Evolutionary conservation across 2,329 filamentous ascomycete genomes (phyloP).

Genomic region (Aureobasidium lini): DNA sequence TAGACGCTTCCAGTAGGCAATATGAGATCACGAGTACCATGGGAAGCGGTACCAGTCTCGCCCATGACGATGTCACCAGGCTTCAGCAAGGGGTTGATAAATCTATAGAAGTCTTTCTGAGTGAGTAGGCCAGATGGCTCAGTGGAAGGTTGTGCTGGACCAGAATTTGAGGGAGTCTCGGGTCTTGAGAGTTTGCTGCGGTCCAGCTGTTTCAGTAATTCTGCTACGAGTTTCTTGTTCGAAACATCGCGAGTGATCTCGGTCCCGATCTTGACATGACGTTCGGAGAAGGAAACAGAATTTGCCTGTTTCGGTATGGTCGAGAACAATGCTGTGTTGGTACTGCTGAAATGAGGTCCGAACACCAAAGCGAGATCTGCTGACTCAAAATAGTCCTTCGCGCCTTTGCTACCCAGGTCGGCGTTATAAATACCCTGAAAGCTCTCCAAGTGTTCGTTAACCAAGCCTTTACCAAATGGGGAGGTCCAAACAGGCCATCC

Average conservation of each 20-base stretch:
- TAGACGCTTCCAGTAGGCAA: constrained; percentile 69
- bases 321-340: constrained; percentile 27
- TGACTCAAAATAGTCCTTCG: constrained; percentile 19
- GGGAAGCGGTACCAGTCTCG: constrained; percentile 82
- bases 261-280: constrained; percentile 46
- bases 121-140: constrained; percentile 36
- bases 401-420: constrained; percentile 16
- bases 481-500: constrained; percentile 44
- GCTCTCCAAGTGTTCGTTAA: constrained; percentile 41
- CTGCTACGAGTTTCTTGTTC: constrained; percentile 30
- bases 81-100: constrained; percentile 64
- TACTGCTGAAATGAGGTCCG: constrained; percentile 18
- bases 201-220: background rate
- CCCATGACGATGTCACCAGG: constrained; percentile 72
- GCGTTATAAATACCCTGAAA: constrained; percentile 35
- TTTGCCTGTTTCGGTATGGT: constrained; percentile 19
- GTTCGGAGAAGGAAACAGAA: constrained; percentile 42
- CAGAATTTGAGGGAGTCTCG: constrained; percentile 32
- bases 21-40: constrained; percentile 77
- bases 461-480: constrained; percentile 44
- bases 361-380: constrained; percentile 19
- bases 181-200: constrained; percentile 52
- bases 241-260: constrained; percentile 67
- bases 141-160: constrained; percentile 17
- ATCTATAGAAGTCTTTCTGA: constrained; percentile 74